Conservation (phyloP, 495 filamentous ascomycete genomes). For the Lasiosphaeria miniovina region DNA sequence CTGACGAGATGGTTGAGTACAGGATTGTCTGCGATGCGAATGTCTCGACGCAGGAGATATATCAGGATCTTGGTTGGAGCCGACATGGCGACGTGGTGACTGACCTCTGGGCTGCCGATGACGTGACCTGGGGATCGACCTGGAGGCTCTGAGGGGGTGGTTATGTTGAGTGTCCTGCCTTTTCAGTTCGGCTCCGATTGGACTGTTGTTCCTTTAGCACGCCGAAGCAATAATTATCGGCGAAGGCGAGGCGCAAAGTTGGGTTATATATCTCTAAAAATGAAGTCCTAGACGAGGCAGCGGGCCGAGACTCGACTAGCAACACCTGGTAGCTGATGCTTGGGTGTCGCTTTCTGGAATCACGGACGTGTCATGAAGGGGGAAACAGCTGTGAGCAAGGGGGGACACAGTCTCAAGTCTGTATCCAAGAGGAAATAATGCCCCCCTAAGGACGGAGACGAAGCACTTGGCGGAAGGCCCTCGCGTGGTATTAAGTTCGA, state of each 20-base stretch:
- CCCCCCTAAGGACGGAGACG: background rate
- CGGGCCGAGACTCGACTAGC: background rate
- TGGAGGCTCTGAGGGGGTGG: background rate
- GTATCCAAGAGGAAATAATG: background rate
- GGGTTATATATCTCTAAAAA: background rate
- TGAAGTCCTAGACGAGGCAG: background rate
- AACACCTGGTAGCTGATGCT: background rate
- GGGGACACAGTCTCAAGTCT: background rate
- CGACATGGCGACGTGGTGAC: slow-evolving; percentile 25
- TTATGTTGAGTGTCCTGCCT: background rate
- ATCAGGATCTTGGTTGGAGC: slow-evolving; percentile 48
- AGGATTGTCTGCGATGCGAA: slow-evolving; percentile 67
- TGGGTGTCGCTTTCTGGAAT: background rate
- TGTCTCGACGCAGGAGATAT: slow-evolving; percentile 62
- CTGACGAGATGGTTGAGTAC: slow-evolving; percentile 54
- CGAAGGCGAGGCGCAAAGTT: background rate
- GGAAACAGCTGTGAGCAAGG: background rate
- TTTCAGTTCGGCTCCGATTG: background rate
- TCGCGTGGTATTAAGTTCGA: background rate
- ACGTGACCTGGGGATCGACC: background rate
- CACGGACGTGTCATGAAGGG: slow-evolving; percentile 4
- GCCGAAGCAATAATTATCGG: background rate
- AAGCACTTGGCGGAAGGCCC: background rate
- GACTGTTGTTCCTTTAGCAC: background rate
- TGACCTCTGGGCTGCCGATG: background rate